Conservation (phyloP, 768 basidiomycete genomes). For the Psilocybe cubensis region DNA sequence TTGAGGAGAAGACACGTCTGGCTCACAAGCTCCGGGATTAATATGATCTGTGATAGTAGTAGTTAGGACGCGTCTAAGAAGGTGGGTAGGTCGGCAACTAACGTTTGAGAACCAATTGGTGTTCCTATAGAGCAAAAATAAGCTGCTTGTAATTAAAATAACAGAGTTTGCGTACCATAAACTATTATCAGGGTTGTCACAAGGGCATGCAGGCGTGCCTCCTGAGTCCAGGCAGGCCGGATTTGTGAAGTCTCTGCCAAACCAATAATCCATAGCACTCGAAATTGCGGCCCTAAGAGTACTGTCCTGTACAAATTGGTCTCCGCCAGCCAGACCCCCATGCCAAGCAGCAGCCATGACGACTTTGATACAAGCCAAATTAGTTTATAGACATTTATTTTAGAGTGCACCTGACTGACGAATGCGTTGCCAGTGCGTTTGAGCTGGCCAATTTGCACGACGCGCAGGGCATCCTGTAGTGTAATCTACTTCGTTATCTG, state of each 20-base stretch:
- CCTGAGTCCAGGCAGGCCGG: constrained; percentile 57
- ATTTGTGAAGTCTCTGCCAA: constrained; percentile 58
- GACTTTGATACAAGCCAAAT: constrained; percentile 34
- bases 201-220: constrained; percentile 57
- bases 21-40: constrained; percentile 60
- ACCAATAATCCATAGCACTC: constrained; percentile 66
- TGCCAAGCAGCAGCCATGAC: constrained; percentile 61
- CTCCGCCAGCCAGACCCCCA: constrained; percentile 47
- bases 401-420: too few species aligned
- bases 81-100: constrained; percentile 15
- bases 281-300: constrained; percentile 44
- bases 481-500: constrained; percentile 59
- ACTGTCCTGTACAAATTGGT: constrained; percentile 44
- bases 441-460: constrained; percentile 73
- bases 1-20: constrained; percentile 60
- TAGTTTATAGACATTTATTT: too few species aligned
- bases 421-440: constrained; percentile 58
- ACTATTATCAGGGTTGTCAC: constrained; percentile 48
- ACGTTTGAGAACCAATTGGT: constrained; percentile 70
- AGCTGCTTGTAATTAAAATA: background rate
- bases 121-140: constrained; percentile 48
- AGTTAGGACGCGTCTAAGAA: background rate
- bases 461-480: constrained; percentile 63
- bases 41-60: constrained; percentile 48
- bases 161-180: constrained; percentile 35